phyloP scores from a whole-genome alignment of 371 early-diverging fungal species.

The Coemansia sp. region DNA sequence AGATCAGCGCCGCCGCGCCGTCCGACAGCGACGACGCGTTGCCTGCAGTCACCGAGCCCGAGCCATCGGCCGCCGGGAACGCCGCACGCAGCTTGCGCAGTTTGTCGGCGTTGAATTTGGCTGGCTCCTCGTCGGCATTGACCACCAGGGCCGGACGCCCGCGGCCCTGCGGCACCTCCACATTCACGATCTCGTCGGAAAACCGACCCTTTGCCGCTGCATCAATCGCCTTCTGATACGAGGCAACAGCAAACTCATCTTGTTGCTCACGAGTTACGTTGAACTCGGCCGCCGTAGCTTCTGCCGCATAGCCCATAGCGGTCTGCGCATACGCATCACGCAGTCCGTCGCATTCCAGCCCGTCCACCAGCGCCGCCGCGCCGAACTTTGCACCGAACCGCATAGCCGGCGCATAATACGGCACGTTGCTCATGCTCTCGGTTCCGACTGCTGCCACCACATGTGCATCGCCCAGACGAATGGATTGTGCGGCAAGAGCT shows the following conservation, averaged over 20 bases:
- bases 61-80: slow-evolving; percentile 78
- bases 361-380: slow-evolving; percentile 78
- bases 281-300: slow-evolving; percentile 85
- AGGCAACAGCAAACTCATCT: slow-evolving; percentile 86
- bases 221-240: slow-evolving; percentile 86
- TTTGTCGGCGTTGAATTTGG: slow-evolving; percentile 66
- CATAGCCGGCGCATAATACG: slow-evolving; percentile 86
- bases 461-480: slow-evolving; percentile 80
- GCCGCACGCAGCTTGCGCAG: slow-evolving; percentile 86
- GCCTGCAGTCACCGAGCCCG: slow-evolving; percentile 91
- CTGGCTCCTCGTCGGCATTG: slow-evolving; percentile 69
- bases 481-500: slow-evolving; percentile 80
- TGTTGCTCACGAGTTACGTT: slow-evolving; percentile 78
- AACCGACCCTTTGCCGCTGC: slow-evolving; percentile 74
- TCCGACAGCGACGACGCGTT: slow-evolving; percentile 93
- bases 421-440: slow-evolving; percentile 97
- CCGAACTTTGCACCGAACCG: slow-evolving; percentile 86
- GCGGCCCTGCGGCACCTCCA: slow-evolving; percentile 77
- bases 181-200: slow-evolving; percentile 85
- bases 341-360: slow-evolving; percentile 90
- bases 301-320: slow-evolving; percentile 94
- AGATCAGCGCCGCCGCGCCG: slow-evolving; percentile 92
- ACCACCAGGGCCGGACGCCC: slow-evolving; percentile 84
- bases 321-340: slow-evolving; percentile 85
- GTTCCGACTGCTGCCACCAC: slow-evolving; percentile 92